phyloP scores from a whole-genome alignment of 1,284 basidiomycete genomes.

The Leucoagaricus sp. region DNA sequence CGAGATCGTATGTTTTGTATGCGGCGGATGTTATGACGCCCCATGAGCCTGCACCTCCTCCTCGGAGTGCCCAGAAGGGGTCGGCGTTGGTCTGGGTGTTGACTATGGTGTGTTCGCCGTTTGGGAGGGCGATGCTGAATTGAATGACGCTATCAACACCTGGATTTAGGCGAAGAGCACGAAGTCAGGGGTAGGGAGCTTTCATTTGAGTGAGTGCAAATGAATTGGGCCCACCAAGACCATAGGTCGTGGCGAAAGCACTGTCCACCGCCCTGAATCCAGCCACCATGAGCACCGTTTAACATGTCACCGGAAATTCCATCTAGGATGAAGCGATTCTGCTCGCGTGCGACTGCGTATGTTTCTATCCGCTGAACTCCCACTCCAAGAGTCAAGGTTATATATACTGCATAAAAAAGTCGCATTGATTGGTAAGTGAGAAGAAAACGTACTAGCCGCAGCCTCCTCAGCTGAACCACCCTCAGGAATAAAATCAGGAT shows the following conservation, averaged over 20 bases:
- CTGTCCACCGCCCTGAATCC: conserved; percentile 49
- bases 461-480: conserved; percentile 23
- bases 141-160: conserved; percentile 47
- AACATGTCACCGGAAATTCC: conserved; percentile 38
- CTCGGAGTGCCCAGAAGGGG: conserved; percentile 55
- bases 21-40: conserved; percentile 53
- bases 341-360: conserved; percentile 34
- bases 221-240: conserved; percentile 35
- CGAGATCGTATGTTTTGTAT: conserved; percentile 3
- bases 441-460: conserved; percentile 7
- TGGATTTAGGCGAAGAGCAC: conserved; percentile 16
- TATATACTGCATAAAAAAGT: not conserved
- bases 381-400: conserved; percentile 39
- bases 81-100: conserved; percentile 39
- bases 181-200: no score
- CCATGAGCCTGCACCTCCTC: conserved; percentile 50
- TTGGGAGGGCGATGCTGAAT: conserved; percentile 39
- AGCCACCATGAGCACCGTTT: conserved; percentile 41
- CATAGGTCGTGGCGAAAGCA: conserved; percentile 38
- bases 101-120: conserved; percentile 35
- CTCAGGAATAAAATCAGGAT: conserved; percentile 32
- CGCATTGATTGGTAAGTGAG: conserved; percentile 4
- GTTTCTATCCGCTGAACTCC: conserved; percentile 49
- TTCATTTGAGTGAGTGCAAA: not conserved
- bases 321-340: conserved; percentile 38